These are phyloP conservation scores for Dactylellina parvicollis DNA, from an alignment of 2,329 filamentous ascomycete species.

Conservation along the genomic window DNA sequence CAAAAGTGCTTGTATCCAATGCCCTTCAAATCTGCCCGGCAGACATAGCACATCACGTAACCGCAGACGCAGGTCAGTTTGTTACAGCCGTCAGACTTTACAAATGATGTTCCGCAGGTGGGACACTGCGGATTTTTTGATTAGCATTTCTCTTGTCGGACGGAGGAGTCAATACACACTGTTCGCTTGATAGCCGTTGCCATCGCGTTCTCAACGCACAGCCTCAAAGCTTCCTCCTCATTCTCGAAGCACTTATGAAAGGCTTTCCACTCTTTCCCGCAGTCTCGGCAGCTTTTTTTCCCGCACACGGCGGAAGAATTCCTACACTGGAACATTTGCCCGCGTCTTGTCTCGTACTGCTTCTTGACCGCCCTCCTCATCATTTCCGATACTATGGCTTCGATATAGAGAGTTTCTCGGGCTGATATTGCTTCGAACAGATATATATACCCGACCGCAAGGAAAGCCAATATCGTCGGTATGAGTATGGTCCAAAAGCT, in stretches of 20 bases:
- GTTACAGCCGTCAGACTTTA: constrained; percentile 94
- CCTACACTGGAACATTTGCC: constrained; percentile 82
- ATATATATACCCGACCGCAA: constrained; percentile 43
- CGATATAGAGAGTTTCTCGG: constrained; percentile 24
- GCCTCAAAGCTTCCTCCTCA: constrained; percentile 80
- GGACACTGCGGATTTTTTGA: constrained; percentile 73
- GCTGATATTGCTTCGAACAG: constrained; percentile 30
- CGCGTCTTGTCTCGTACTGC: constrained; percentile 73
- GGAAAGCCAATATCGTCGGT: neutral
- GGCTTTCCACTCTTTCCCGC: constrained; percentile 83
- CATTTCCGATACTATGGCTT: constrained; percentile 9
- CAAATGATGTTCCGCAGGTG: constrained; percentile 87
- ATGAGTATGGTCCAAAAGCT: constrained; percentile 29
- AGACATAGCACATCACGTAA: constrained; percentile 98
- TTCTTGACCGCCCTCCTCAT: constrained; percentile 60
- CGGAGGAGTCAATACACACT: constrained; percentile 28
- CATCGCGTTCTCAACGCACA: constrained; percentile 90
- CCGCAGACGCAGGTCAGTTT: constrained; percentile 95
- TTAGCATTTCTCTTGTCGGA: neutral
- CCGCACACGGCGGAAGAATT: constrained; percentile 70
- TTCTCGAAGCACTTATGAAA: constrained; percentile 91
- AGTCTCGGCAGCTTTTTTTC: constrained; percentile 80
- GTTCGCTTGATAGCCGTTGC: constrained; percentile 88
- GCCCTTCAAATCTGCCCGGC: constrained; percentile 76
- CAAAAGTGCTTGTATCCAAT: constrained; percentile 95